phyloP scores from a whole-genome alignment of 331 rosid species.

The Prunus yedoensis region DNA sequence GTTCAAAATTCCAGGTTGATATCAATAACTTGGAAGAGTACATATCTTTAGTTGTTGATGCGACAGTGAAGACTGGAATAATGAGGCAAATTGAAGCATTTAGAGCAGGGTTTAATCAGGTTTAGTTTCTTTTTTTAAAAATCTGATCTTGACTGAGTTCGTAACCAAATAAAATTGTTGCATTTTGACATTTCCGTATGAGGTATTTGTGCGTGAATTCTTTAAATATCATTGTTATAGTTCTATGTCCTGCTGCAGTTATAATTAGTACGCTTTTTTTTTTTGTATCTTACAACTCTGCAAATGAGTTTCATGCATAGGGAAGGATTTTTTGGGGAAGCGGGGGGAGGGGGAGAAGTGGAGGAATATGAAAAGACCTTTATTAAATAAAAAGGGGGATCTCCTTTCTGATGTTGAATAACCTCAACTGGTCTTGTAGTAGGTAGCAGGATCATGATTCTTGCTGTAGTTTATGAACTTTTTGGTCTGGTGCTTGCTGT shows the following conservation, averaged over 20 bases:
- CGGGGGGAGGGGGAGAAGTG: neutral
- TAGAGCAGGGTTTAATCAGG: conserved; percentile 97
- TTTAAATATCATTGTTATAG: neutral
- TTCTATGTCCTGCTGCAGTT: neutral
- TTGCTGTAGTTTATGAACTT: neutral
- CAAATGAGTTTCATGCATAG: neutral
- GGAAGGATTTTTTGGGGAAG: neutral
- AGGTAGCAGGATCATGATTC: neutral
- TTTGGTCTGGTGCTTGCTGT: neutral
- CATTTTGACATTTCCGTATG: neutral
- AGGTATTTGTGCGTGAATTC: neutral
- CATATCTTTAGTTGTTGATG: conserved; percentile 75
- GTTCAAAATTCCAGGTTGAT: conserved; percentile 59
- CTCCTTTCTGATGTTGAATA: neutral
- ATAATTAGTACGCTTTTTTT: neutral
- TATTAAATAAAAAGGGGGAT: neutral
- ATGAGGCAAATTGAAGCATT: conserved; percentile 85
- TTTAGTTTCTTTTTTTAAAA: conserved; percentile 12
- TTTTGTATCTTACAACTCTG: neutral
- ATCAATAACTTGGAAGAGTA: conserved; percentile 89
- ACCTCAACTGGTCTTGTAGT: neutral
- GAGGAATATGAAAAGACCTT: neutral
- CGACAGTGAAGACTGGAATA: conserved; percentile 87
- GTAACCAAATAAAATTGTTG: neutral
- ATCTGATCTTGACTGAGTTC: neutral